Evolutionary conservation across 495 filamentous ascomycete species (phyloP), one percentile per base, ranked within the genome.

Genomic region (Choiromyces venosus): DNA sequence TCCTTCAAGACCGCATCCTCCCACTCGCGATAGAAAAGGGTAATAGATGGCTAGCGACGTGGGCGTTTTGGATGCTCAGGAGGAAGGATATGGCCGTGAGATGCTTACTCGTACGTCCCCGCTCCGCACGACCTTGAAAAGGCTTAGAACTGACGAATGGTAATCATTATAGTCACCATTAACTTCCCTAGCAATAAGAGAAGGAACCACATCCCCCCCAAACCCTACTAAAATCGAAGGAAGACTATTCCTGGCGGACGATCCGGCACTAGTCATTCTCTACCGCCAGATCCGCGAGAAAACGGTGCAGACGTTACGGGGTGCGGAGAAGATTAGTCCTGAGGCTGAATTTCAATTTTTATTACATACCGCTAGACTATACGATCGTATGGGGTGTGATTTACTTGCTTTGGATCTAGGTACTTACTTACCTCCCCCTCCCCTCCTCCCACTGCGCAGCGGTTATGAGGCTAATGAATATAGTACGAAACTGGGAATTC

Each of bases 361-460:
- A 6, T 82, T 97, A 37, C 92, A 96, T 77, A 97, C 91, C 67
- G 94, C 94, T 14, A 85, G 91, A 39, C 85, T 97, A 6, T 97
- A 98, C 78, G 90, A 92, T 81, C 89, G 96, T 0, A 98, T 98
- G 96, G 95, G 95, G 18, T 96, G 95, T 78, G 94, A 97, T 81
- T 78, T 97, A n/a, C 87, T 97, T 2, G 95, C 96, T 16, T 84
- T 99, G 16, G 93, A 96, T 76, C 82, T 94, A 61, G 52, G 52
- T 61, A 61, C 52, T 14, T 16, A 61, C n/a, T n/a, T n/a, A n/a
- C n/a, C n/a, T n/a, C n/a, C n/a, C n/a, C n/a, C n/a, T 52, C 69
- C 65, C 42, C 61, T 65, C 25, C 14, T 46, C 12, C 21, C 46
- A 18, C 39, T 69, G 69, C 65, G 68, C 42, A 18, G 77, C 84